Evolutionary conservation across 768 basidiomycete genomes (phyloP).

Genomic region (Kondoa malvinella): DNA sequence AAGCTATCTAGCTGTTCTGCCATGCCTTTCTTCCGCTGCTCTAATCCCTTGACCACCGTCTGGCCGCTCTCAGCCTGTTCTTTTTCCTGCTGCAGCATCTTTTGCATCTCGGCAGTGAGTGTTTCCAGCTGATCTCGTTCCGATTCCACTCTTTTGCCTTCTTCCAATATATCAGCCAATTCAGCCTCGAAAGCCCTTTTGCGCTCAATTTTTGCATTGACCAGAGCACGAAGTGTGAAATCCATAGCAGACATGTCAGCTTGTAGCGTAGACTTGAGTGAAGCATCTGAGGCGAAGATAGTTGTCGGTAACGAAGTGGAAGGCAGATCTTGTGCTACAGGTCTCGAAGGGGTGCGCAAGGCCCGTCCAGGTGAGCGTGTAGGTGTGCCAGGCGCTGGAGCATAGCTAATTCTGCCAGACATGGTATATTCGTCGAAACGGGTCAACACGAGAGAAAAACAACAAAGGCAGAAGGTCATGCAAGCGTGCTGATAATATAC

Average conservation of each 20-base stretch:
- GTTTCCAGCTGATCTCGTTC: constrained; percentile 12
- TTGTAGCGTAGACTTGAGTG: constrained; percentile 7
- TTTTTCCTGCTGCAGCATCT: background rate
- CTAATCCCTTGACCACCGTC: constrained; percentile 10
- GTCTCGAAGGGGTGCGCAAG: background rate
- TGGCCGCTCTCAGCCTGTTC: background rate
- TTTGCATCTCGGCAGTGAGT: constrained; percentile 9
- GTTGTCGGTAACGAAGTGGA: constrained; percentile 12
- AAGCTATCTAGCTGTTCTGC: constrained; percentile 12
- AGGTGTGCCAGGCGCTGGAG: background rate
- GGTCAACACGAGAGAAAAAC: background rate
- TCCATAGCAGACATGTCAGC: constrained; percentile 7
- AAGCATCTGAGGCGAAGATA: constrained; percentile 7
- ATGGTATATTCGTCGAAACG: background rate
- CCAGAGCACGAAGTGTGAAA: constrained; percentile 6
- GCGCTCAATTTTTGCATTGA: constrained; percentile 15
- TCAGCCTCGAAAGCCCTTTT: constrained; percentile 9
- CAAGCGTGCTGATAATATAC: too few relatives aligned
- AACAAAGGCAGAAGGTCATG: background rate
- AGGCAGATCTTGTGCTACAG: constrained; percentile 4
- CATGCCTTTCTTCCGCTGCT: constrained; percentile 11
- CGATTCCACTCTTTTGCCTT: constrained; percentile 12
- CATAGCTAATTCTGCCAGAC: background rate
- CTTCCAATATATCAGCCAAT: constrained; percentile 16
- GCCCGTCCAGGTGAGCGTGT: constrained; percentile 5